Conservation (phyloP, 768 basidiomycete genomes). For the Suillus subalutaceus region DNA sequence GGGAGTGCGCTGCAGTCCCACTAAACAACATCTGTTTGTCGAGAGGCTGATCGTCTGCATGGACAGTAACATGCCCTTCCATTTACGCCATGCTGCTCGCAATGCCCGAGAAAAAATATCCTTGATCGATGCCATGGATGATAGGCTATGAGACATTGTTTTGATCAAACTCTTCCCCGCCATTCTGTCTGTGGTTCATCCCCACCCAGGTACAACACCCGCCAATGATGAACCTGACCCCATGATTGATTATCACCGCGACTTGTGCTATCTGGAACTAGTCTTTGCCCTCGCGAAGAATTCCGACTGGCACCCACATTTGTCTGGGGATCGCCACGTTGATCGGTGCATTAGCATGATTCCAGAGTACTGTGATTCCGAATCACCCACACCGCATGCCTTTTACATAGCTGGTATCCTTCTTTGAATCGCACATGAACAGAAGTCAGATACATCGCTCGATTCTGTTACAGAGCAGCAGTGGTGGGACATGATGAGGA, state of each 20-base stretch:
- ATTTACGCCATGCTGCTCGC: not conserved
- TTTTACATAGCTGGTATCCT: not conserved
- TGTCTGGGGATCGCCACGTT: not conserved
- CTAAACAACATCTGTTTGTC: not conserved
- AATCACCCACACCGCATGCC: not conserved
- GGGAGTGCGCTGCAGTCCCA: not conserved
- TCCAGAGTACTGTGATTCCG: not conserved
- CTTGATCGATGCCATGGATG: not conserved
- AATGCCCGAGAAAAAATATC: not conserved
- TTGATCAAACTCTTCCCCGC: not conserved
- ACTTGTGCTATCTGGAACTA: not conserved
- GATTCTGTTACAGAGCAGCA: not conserved
- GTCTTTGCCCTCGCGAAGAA: not conserved
- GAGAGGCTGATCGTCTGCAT: not conserved
- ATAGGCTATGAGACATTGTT: not conserved
- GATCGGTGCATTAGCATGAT: not conserved
- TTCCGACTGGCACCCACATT: not conserved
- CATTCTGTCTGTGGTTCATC: not conserved
- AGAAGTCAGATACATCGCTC: not conserved
- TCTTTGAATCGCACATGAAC: not conserved
- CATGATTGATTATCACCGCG: rapidly evolving
- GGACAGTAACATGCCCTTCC: not conserved
- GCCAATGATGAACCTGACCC: not conserved
- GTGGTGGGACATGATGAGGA: not conserved
- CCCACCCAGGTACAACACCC: not conserved